Evolutionary conservation across 2,329 filamentous ascomycete species (phyloP).

Genomic region (Xylariaceae sp.): DNA sequence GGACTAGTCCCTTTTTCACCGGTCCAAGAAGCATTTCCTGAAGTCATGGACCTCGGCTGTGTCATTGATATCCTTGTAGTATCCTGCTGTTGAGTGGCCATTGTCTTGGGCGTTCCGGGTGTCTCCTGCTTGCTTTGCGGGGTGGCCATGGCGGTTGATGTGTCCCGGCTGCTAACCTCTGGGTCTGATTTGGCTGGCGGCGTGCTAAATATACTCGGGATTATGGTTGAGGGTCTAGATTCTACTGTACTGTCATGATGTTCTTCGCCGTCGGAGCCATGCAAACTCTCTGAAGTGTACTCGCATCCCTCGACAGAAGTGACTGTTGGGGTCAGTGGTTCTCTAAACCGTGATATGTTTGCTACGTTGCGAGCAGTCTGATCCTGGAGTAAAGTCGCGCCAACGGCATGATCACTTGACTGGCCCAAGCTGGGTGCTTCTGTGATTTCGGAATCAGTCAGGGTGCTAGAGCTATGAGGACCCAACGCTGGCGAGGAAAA

Average conservation of each 20-base stretch:
- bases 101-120: neutral
- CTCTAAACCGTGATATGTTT: constrained; percentile 54
- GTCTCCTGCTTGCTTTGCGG: constrained; percentile 10
- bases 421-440: constrained; percentile 41
- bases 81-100: constrained; percentile 3
- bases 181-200: constrained; percentile 23
- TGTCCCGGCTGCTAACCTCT: constrained; percentile 16
- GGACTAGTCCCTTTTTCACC: constrained; percentile 20
- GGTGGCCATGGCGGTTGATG: constrained; percentile 16
- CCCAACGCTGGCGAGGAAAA: constrained; percentile 29
- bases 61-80: constrained; percentile 45
- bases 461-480: constrained; percentile 24
- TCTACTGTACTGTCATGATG: constrained; percentile 19
- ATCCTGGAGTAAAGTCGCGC: constrained; percentile 52
- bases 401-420: constrained; percentile 59
- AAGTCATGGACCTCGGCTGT: constrained; percentile 40
- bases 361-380: constrained; percentile 49
- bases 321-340: constrained; percentile 67
- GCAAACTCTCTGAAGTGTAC: constrained; percentile 57
- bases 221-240: constrained; percentile 18
- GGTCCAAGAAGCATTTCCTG: constrained; percentile 16
- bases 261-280: constrained; percentile 40
- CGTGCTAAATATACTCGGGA: constrained; percentile 23
- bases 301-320: constrained; percentile 64
- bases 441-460: constrained; percentile 26